These are phyloP conservation scores for Hebeloma cylindrosporum DNA, from an alignment of 768 basidiomycete species.

Conservation along the genomic window DNA sequence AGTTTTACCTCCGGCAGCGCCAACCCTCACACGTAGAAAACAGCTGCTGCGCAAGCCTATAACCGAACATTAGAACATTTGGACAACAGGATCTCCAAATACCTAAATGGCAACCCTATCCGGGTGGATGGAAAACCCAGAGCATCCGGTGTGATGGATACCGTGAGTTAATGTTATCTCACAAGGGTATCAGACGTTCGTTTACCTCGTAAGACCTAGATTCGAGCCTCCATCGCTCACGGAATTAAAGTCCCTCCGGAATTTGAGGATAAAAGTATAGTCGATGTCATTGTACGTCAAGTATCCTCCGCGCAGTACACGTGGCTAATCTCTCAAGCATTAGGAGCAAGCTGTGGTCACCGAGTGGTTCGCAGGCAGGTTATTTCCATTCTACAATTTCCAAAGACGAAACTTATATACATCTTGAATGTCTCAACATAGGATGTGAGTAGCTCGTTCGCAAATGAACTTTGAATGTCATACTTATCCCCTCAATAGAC, in stretches of 20 bases:
- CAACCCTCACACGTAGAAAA: not conserved
- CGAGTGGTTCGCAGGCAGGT: slow-evolving; percentile 74
- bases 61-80: slow-evolving; percentile 61
- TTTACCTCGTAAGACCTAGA: slow-evolving; percentile 30
- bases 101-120: slow-evolving; percentile 65
- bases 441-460: slow-evolving; percentile 37
- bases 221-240: slow-evolving; percentile 70
- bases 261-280: slow-evolving; percentile 61
- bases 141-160: slow-evolving; percentile 23
- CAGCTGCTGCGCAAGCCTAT: slow-evolving; percentile 65
- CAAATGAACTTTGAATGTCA: not conserved
- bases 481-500: slow-evolving; percentile 39
- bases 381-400: not conserved
- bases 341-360: slow-evolving; percentile 72
- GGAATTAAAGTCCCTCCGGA: slow-evolving; percentile 69
- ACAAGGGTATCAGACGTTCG: not conserved
- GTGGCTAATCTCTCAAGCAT: not conserved
- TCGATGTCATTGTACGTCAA: slow-evolving; percentile 55
- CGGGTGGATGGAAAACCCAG: slow-evolving; percentile 71
- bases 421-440: slow-evolving; percentile 16
- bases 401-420: not conserved
- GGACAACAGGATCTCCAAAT: slow-evolving; percentile 67
- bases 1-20: not conserved
- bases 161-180: slow-evolving; percentile 13
- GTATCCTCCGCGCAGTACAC: not conserved